Base-by-base conservation (phyloP, 2,329 filamentous ascomycete species). In the Fusarium acutatum region DNA sequence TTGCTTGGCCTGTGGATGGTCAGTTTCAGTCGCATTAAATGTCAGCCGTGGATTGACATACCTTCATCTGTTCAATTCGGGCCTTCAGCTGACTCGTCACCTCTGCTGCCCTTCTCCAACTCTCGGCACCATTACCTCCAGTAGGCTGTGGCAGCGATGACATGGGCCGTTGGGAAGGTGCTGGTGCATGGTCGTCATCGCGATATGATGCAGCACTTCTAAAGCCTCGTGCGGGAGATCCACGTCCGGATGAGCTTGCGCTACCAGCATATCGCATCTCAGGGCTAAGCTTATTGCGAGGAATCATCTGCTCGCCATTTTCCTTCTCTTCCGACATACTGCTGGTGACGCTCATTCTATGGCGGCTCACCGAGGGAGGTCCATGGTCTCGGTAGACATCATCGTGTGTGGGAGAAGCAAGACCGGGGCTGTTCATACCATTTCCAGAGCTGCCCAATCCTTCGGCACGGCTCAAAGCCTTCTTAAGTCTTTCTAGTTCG, bases 51-150 rank as follows among this genome's bases (percentile, higher is more conserved):
- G 10, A 17, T 46, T 6, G 22, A 78, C 84, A 75, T 78, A 89
- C 90, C 88, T 98, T 99, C 96, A 99, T 99, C 87, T 96, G 93
- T 86, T 98, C 96, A 82, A 99, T 99, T 81, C 96, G 91, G 59
- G 96, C 95, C 86, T 98, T 99, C 79, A 99, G 83, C 82, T 98
- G 96, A 83, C 95, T 98, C 61, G 96, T 99, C 65, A 99, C 96
- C 85, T 99, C 96, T 5, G 96, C 96, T 24, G 96, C 96, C 76
- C 96, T 88, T 85, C 95, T 97, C 96, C 96, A 99, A 81, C 95
- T 98, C 84, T 99, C 96, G 6, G 79, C 81, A 6, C 81, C 82
- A 35, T 80, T 81, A 28, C 78, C 78, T 37, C 78, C 78, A 12
- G 78, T 66, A 9, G 82, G 78, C 28, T 82, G 81, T 9, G 82